Evolutionary conservation across 2,329 filamentous ascomycete genomes (phyloP).

Genomic region (Penicillium griseofulvum): DNA sequence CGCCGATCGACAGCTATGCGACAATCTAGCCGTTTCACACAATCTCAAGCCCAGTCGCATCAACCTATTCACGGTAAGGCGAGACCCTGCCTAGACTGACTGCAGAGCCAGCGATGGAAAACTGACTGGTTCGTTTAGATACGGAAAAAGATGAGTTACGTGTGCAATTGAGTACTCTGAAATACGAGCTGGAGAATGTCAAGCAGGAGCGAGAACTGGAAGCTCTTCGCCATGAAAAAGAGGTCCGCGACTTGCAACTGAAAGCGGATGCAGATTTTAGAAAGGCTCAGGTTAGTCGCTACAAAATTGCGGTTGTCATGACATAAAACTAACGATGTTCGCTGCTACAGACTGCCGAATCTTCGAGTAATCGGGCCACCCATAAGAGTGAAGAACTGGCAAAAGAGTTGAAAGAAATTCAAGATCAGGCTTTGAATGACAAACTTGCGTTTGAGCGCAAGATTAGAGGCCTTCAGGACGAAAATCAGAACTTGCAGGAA

Average conservation of each 20-base stretch:
- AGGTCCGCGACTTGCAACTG: conserved; percentile 73
- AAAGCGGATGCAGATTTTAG: conserved; percentile 86
- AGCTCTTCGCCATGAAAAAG: conserved; percentile 74
- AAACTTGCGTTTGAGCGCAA: conserved; percentile 55
- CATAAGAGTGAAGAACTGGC: conserved; percentile 56
- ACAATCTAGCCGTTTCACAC: conserved; percentile 36
- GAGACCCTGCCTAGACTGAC: not conserved
- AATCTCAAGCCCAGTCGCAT: conserved; percentile 36
- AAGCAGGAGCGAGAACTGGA: conserved; percentile 85
- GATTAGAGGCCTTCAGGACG: conserved; percentile 60
- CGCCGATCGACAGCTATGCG: conserved; percentile 40
- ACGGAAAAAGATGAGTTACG: conserved; percentile 72
- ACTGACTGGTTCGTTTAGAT: conserved; percentile 29
- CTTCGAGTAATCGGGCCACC: conserved; percentile 49
- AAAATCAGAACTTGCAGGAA: conserved; percentile 71
- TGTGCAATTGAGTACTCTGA: conserved; percentile 81
- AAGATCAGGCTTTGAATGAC: conserved; percentile 56
- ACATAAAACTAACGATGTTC: not conserved
- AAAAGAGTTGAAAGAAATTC: conserved; percentile 55
- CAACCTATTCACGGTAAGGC: conserved; percentile 39
- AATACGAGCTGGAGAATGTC: conserved; percentile 80
- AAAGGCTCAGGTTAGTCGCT: conserved; percentile 51
- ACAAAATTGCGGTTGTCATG: not conserved
- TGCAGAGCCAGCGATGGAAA: not conserved
- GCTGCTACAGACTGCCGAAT: conserved; percentile 49